Base-by-base conservation (phyloP, 208 protist genomes). In the Leishmania amazonensis region DNA sequence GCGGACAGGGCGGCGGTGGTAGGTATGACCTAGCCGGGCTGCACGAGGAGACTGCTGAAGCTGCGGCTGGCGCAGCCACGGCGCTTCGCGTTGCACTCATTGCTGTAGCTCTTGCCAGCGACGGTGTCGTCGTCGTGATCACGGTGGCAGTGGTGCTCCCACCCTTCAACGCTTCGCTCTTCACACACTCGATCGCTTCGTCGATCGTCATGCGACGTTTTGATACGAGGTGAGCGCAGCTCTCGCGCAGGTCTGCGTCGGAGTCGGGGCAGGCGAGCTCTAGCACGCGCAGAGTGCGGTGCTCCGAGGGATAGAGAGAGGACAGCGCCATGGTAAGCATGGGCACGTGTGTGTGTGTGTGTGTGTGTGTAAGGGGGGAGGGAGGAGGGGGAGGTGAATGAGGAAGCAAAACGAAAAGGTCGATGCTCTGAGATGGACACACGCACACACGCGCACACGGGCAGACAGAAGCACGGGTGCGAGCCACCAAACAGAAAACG, bases 191-290 rank as follows among this genome's bases (percentile, higher is more conserved):
- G 21, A 94, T 51, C 1, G 90, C 92, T 7, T 90, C 86, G 45
- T 91, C 82, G 67, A 95, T 89, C 4, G 88, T 95, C 79, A 88
- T 80, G 73, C 90, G 90, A 17, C 89, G 87, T 8, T 73, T 74
- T 1, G 86, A 87, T 8, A 95, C 92, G 62, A 93, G 83, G 67
- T 87, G 90, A 0, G 89, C 90, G 6, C 89, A 67, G 64, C 94
- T 87, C 38, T 92, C 83, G 1, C 89, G 78, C 38, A 88, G 4
- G 3, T 87, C 87, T 2, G 70, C 49, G 71, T 93, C 90, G 1
- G 85, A 68, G 31, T 81, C 68, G 11, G 92, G 90, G 81, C 81
- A 94, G 28, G 87, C 83, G 7, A 91, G 72, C 40, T 79, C 60
- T 2, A 95, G 80, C 3, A 89, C 72, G 13, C 90, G 88, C 17